Base-by-base conservation (phyloP, 164 flowering plant genomes). In the Malania oleifera region DNA sequence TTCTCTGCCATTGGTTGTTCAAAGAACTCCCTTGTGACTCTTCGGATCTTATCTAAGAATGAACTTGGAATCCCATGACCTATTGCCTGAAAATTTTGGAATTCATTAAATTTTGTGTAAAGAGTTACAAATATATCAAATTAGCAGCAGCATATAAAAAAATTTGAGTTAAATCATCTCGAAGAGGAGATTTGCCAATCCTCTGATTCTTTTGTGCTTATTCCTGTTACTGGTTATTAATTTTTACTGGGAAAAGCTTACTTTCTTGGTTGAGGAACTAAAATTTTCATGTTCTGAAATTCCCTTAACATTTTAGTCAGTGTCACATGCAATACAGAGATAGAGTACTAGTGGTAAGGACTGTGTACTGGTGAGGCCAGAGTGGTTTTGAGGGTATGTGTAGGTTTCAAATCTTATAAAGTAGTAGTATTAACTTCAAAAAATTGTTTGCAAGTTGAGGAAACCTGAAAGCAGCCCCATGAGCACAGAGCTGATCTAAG, bases 401-500 rank as follows among this genome's bases (percentile, higher is more conserved):
- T n/a, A 31, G 35, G 47, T 8, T 46, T 6, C 12, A 7, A 14
- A 20, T 7, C 17, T 7, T 8, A 23, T 20, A 22, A 20, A 3
- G 5, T 5, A 9, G 26, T 8, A 43, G 20, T 3, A 6, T 1
- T 6, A 8, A 46, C 22, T 8, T 46, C 4, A 11, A 14, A 11
- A 40, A 40, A 11, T 40, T 12, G 14, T 40, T 40, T 40, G 17
- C 5, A 22, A 46, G 13, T 19, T 3, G 2, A 48, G 6, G n/a
- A n/a, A n/a, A 74, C 75, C 81, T 67, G 77, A 56, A 75, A 75
- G 60, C 82, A 75, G 23, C 75, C 75, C 75, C 79, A 75, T 14
- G 74, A 62, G n/a, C 51, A 37, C 20, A 72, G 75, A 6, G 79
- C 81, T 35, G 67, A 67, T 37, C 18, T 56, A 22, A 77, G 76